Evolutionary conservation across 768 basidiomycete genomes (phyloP), one percentile per base, ranked within the genome.

Genomic region (Mycena amicta): DNA sequence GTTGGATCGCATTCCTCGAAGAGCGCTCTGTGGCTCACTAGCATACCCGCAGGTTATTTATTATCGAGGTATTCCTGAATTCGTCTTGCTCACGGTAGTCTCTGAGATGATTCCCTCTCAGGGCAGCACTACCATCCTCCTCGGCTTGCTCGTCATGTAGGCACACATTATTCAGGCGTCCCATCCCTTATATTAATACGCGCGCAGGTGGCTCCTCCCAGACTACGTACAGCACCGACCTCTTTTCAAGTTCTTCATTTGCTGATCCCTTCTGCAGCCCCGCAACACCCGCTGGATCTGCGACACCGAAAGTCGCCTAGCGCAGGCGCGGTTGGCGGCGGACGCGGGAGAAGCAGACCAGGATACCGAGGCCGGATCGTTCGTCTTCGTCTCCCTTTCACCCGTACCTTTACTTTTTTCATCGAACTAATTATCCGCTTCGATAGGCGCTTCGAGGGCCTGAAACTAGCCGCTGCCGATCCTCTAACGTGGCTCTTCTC

Each of bases 301-400:
- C 16, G 67, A 75, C 4, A 71, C 68, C 15, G 75, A 81, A 54
- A 66, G 72, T 22, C 74, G 71, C 23, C 68, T 82, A 3, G 80
- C 80, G 0, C 79, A 81, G 57, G 73, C 75, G 1, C 75, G 80
- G 3, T 73, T 81, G 15, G 75, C 80, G 1, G 79, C 80, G 55
- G 80, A 81, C 57, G 77, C 74, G 0, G 78, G 78, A 0, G 80
- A 79, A 66, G 79, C 79, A 0, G 80, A 82, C 59, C 66, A 72
- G 52, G 80, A 82, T 55, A 69, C 71, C 5, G 57, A 68, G 4
- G 53, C 67, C 4, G 78, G 74, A 28, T 74, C 80, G 80, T 80
- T 55, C 31, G 78, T 72, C 23, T 28, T 18, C 41, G 15, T 25
- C 12, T 37, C 4, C 16, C 8, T 53, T 12, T 18, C 25, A 40